Evolutionary conservation across 208 protist genomes (phyloP).

Genomic region (Porcisia deanei): DNA sequence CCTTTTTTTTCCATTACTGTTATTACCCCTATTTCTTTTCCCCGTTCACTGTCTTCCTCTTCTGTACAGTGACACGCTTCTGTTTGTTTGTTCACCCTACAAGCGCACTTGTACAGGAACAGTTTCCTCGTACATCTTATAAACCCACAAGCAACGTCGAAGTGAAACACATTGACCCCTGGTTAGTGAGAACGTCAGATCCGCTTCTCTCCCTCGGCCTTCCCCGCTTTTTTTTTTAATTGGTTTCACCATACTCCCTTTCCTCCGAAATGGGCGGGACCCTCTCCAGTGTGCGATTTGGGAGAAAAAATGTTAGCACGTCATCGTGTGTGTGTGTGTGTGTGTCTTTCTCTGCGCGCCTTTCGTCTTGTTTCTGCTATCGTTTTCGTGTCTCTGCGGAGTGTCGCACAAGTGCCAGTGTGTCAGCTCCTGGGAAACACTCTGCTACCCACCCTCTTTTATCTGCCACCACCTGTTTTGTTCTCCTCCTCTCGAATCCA

Average conservation of each 20-base stretch:
- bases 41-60: not conserved
- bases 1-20: not conserved
- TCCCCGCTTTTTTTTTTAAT: not conserved
- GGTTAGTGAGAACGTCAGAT: too few species aligned
- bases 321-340: not conserved
- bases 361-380: not conserved
- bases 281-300: too few species aligned
- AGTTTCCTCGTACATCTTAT: not conserved
- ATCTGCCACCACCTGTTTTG: not conserved
- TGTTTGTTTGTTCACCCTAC: not conserved
- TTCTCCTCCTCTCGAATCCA: not conserved
- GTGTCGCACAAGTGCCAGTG: not conserved
- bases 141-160: not conserved
- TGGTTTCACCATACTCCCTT: not conserved
- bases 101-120: too few species aligned
- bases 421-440: not conserved
- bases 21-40: constrained; percentile 3
- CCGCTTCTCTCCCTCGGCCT: not conserved
- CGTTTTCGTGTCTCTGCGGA: not conserved
- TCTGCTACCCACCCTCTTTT: not conserved
- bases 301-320: too few species aligned
- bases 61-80: not conserved
- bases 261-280: too few species aligned
- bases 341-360: not conserved
- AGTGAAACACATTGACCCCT: not conserved